Conservation (phyloP, 2,329 filamentous ascomycete genomes). For the Rhinocladiella similis region DNA sequence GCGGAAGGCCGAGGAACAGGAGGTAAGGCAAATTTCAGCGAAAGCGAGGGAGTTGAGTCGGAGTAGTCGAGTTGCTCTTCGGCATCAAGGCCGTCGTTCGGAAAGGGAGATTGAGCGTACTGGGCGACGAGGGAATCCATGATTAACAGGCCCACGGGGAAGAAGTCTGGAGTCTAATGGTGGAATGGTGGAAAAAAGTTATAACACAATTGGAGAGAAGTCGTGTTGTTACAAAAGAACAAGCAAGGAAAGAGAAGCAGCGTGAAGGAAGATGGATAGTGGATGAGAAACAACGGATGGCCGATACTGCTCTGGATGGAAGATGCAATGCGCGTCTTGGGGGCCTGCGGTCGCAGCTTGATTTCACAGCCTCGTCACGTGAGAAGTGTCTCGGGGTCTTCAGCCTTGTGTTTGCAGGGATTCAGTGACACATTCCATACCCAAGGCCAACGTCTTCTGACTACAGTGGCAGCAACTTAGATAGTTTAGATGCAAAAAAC, state of each 20-base stretch:
- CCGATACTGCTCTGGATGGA: background rate
- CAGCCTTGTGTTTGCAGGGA: no score
- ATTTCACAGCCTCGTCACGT: no score
- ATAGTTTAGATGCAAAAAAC: no score
- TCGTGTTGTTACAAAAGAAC: background rate
- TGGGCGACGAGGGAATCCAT: conserved; percentile 95
- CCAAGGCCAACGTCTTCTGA: no score
- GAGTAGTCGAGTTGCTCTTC: conserved; percentile 73
- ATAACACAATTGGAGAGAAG: background rate
- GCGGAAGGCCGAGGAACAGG: conserved; percentile 80
- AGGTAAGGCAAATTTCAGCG: conserved; percentile 91
- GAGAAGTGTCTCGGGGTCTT: no score
- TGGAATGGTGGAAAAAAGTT: background rate
- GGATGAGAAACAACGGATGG: background rate
- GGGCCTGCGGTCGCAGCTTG: background rate
- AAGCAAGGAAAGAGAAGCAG: background rate
- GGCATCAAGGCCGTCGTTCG: conserved; percentile 70
- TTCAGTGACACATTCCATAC: no score
- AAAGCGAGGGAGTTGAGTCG: conserved; percentile 72
- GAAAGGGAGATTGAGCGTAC: conserved; percentile 78
- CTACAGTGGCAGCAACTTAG: no score
- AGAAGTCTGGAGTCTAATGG: background rate
- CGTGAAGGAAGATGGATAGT: background rate
- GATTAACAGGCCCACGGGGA: conserved; percentile 26
- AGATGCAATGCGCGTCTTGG: background rate